Percentiles rank a stretch among this genome's conserved stretches.
phyloP scores from a whole-genome alignment of 2,329 filamentous ascomycete genomes.

The Pestalotiopsis sp. region DNA sequence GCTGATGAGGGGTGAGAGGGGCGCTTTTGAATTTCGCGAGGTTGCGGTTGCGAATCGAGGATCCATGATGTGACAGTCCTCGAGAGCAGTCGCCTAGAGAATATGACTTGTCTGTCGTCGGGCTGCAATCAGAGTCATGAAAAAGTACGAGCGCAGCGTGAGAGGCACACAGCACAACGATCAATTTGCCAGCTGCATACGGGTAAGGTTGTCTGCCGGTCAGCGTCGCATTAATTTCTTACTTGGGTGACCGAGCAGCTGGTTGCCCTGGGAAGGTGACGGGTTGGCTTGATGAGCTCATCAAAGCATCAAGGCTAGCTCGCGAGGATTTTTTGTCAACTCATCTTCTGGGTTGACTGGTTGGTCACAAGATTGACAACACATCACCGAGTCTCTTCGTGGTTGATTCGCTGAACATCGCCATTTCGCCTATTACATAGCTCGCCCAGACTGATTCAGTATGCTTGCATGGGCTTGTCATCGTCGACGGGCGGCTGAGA shows the following conservation, averaged over 20 bases:
- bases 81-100: neutral
- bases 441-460: neutral
- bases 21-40: neutral
- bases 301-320: neutral
- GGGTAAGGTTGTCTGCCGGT: neutral
- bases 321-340: neutral
- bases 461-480: neutral
- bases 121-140: neutral
- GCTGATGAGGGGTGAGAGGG: neutral
- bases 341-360: neutral
- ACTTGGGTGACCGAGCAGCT: neutral
- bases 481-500: neutral
- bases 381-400: neutral
- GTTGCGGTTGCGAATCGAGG: neutral
- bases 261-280: neutral
- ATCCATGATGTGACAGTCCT: neutral
- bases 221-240: constrained; percentile 6
- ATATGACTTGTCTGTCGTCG: neutral
- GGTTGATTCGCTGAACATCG: neutral
- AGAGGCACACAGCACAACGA: neutral
- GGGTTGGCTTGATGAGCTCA: neutral
- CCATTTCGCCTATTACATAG: constrained; percentile 3
- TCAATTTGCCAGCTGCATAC: neutral
- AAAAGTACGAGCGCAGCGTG: neutral
- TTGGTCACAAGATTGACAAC: neutral